A percentile compares a stretch with the other conserved stretches of the same genome.
Conservation (phyloP, 805 yeast species). For the Scheffersomyces amazonensis region DNA sequence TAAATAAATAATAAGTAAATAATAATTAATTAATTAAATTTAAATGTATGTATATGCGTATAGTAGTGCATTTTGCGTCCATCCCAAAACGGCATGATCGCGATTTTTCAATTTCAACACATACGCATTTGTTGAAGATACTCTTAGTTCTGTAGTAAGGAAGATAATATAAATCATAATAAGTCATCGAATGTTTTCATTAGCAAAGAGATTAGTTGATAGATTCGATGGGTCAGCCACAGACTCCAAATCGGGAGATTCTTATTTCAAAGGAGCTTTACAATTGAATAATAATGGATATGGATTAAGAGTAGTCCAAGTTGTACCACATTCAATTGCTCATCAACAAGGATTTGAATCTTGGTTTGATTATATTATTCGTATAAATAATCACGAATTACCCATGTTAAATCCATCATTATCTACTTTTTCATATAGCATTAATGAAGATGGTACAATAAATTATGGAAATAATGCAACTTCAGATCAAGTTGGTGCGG, state of each 20-base stretch:
- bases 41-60: no score
- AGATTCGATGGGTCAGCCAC: constrained; percentile 28
- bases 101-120: no score
- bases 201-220: constrained; percentile 42
- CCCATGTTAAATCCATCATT: constrained; percentile 36
- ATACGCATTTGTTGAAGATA: no score
- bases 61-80: no score
- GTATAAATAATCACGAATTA: constrained; percentile 68
- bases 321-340: constrained; percentile 36
- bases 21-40: no score
- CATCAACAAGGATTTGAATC: constrained; percentile 54
- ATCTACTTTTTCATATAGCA: constrained; percentile 24
- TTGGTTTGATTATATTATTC: constrained; percentile 85
- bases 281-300: constrained; percentile 38
- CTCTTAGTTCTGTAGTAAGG: no score
- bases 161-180: no score
- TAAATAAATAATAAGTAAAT: no score
- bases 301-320: constrained; percentile 37
- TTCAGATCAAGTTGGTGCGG: constrained; percentile 29
- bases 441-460: constrained; percentile 40
- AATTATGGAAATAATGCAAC: constrained; percentile 32
- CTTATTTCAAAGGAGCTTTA: constrained; percentile 33
- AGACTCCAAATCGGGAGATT: constrained; percentile 16
- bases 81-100: no score
- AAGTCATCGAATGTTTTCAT: constrained; percentile 44